phyloP scores from a whole-genome alignment of 1,139 yeast genomes.

The Zygoascus meyerae region DNA sequence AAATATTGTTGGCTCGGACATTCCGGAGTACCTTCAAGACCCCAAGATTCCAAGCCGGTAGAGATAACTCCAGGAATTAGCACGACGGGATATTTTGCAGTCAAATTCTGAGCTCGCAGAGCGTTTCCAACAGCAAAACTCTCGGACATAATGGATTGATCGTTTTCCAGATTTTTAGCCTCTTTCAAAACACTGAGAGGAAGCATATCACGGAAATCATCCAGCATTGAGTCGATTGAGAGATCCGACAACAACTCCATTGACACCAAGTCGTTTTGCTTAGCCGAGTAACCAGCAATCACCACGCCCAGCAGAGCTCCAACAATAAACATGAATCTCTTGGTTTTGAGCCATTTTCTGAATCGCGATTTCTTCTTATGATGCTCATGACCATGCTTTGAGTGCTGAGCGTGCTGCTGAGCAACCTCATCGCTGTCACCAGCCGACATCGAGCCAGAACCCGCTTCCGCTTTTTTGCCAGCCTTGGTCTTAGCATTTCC shows the following conservation, averaged over 20 bases:
- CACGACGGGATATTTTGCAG: conserved; percentile 68
- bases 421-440: background rate
- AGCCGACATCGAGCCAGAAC: background rate
- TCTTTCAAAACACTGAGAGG: conserved; percentile 62
- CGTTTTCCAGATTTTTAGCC: conserved; percentile 48
- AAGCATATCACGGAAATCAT: conserved; percentile 37
- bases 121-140: conserved; percentile 83
- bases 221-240: conserved; percentile 44
- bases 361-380: conserved; percentile 7
- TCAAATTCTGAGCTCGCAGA: conserved; percentile 47
- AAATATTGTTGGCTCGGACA: conserved; percentile 84
- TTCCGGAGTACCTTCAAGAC: conserved; percentile 61
- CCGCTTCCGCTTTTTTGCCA: background rate
- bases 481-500: no score
- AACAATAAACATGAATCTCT: conserved; percentile 38
- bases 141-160: conserved; percentile 42
- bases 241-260: conserved; percentile 51
- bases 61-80: conserved; percentile 96
- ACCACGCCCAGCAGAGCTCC: conserved; percentile 68
- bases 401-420: background rate
- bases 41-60: conserved; percentile 94
- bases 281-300: conserved; percentile 59
- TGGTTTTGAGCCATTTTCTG: conserved; percentile 20
- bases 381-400: background rate
- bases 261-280: conserved; percentile 37